These are phyloP conservation scores for Lasiodiplodia hormozganensis DNA, from an alignment of 2,329 filamentous ascomycete species.

Conservation along the genomic window DNA sequence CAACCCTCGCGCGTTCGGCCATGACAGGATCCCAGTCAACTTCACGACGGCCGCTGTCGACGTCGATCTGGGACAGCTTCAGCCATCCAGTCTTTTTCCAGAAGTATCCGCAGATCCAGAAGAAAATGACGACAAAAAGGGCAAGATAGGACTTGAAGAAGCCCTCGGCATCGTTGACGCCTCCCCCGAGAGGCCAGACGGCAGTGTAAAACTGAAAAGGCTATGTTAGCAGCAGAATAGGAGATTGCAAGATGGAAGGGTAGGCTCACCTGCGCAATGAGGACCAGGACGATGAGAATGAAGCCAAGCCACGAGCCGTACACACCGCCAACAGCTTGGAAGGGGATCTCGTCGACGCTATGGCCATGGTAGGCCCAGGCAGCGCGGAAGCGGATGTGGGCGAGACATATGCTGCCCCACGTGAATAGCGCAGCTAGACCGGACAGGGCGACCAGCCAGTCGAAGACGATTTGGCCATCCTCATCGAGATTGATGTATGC, in stretches of 20 bases:
- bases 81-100: slow-evolving; percentile 72
- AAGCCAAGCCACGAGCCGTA: slow-evolving; percentile 50
- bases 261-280: slow-evolving; percentile 50
- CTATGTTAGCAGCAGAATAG: slow-evolving; percentile 8
- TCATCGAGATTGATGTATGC: slow-evolving; percentile 71
- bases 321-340: slow-evolving; percentile 50
- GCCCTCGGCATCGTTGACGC: slow-evolving; percentile 43
- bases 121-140: slow-evolving; percentile 51
- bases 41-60: slow-evolving; percentile 69
- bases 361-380: slow-evolving; percentile 48
- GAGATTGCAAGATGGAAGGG: neutral
- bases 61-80: slow-evolving; percentile 66
- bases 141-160: slow-evolving; percentile 59
- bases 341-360: slow-evolving; percentile 54
- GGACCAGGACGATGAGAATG: slow-evolving; percentile 46
- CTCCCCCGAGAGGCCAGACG: slow-evolving; percentile 39
- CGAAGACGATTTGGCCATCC: slow-evolving; percentile 69
- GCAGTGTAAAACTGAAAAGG: slow-evolving; percentile 35
- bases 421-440: slow-evolving; percentile 78
- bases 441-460: slow-evolving; percentile 80
- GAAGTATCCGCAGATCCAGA: slow-evolving; percentile 60
- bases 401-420: slow-evolving; percentile 85
- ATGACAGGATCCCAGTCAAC: slow-evolving; percentile 71
- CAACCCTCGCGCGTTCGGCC: slow-evolving; percentile 58
- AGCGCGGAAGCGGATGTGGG: slow-evolving; percentile 87